A percentile compares a stretch with the other conserved stretches of the same genome.
Evolutionary conservation across 805 yeast species (phyloP).

Genomic region (Saccharomycopsis javanensis): DNA sequence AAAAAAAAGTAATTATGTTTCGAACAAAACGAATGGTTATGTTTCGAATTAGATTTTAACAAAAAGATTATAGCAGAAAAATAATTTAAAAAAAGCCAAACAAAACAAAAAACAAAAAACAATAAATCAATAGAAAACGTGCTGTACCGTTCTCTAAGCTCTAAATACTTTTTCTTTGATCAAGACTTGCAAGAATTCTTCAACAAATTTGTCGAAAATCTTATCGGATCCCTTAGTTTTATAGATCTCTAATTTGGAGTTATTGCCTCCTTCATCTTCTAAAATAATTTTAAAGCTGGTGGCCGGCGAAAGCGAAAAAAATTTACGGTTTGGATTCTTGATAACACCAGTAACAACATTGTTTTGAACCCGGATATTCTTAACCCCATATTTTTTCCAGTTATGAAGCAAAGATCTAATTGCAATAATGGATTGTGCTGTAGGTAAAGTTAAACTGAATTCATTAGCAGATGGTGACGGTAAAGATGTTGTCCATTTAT

Average conservation of each 20-base stretch:
- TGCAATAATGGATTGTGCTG: conserved; percentile 12
- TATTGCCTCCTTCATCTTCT: conserved; percentile 3
- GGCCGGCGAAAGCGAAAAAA: conserved; percentile 10
- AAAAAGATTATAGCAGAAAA: too few relatives aligned
- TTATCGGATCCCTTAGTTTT: conserved; percentile 13
- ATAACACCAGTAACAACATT: conserved; percentile 16
- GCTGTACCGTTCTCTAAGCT: background rate
- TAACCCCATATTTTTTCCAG: conserved; percentile 27
- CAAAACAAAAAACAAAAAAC: background rate
- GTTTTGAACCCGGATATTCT: conserved; percentile 18
- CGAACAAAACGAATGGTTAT: too few relatives aligned
- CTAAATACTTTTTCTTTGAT: conserved; percentile 9
- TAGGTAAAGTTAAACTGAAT: conserved; percentile 11
- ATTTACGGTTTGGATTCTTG: conserved; percentile 7
- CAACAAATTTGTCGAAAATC: conserved; percentile 15
- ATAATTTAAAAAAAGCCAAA: background rate
- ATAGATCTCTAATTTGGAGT: conserved; percentile 13
- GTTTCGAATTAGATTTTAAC: too few relatives aligned
- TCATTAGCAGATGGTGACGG: conserved; percentile 8
- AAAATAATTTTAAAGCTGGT: conserved; percentile 16
- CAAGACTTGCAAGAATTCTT: conserved; percentile 15
- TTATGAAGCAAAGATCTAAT: conserved; percentile 15
- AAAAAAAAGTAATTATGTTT: background rate
- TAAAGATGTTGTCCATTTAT: background rate
- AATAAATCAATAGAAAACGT: background rate